Conservation (phyloP, 2,329 filamentous ascomycete species). For the Aspergillus uvarum region DNA sequence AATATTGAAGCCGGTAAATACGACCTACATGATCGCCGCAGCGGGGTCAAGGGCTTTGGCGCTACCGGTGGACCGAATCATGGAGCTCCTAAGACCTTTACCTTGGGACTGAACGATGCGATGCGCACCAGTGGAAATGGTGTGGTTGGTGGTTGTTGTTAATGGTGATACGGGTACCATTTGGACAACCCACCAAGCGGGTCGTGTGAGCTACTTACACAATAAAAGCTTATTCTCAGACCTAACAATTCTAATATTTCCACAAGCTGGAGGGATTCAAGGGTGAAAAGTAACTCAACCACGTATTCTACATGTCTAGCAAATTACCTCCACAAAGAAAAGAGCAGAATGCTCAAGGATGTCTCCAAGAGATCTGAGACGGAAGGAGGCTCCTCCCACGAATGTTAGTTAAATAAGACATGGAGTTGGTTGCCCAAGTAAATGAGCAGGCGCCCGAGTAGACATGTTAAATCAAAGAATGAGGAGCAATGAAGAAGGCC, state of each 20-base stretch:
- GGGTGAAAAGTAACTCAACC: not conserved
- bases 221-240: not conserved
- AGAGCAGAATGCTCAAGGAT: slow-evolving; percentile 1
- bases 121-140: slow-evolving; percentile 43
- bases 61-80: slow-evolving; percentile 39
- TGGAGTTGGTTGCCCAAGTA: not conserved
- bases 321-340: not conserved
- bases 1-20: slow-evolving; percentile 96
- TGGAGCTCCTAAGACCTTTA: slow-evolving; percentile 42
- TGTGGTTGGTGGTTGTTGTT: slow-evolving; percentile 41
- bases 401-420: not conserved
- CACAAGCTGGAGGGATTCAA: not conserved
- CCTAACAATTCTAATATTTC: not conserved
- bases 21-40: slow-evolving; percentile 87
- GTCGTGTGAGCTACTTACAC: not conserved
- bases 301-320: not conserved
- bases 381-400: not conserved
- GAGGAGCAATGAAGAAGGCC: not conserved
- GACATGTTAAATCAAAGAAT: not conserved
- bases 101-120: slow-evolving; percentile 49
- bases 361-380: not conserved
- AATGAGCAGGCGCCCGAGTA: not conserved
- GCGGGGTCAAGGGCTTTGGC: slow-evolving; percentile 74
- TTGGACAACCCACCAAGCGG: not conserved
- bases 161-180: not conserved